phyloP scores from a whole-genome alignment of 192 early-diverging fungal genomes.

The Backusella morwellensis region DNA sequence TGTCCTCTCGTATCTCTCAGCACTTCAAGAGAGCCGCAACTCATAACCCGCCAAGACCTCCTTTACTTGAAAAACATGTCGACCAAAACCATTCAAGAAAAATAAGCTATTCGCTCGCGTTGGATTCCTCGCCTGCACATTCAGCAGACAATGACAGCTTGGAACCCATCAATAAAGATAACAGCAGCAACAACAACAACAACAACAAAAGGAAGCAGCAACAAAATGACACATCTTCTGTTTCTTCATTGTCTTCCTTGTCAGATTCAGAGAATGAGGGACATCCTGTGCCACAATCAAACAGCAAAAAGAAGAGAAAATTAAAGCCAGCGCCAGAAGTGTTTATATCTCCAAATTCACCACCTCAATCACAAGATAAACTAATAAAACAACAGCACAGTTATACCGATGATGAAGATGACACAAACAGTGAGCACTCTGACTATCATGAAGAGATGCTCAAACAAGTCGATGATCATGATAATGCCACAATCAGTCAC shows the following conservation, averaged over 20 bases:
- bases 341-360: conserved; percentile 10
- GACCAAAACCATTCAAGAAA: conserved; percentile 70
- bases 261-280: background rate
- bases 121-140: background rate
- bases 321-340: background rate
- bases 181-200: background rate
- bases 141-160: background rate
- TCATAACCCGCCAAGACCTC: conserved; percentile 69
- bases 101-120: conserved; percentile 70
- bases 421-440: conserved; percentile 42
- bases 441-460: conserved; percentile 64
- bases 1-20: conserved; percentile 87
- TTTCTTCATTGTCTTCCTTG: background rate
- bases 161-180: too few species aligned
- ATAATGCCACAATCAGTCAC: background rate
- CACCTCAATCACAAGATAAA: conserved; percentile 73
- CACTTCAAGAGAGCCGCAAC: conserved; percentile 83
- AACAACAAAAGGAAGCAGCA: background rate
- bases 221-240: background rate
- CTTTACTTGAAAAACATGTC: conserved; percentile 67
- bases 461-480: conserved; percentile 31
- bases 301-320: background rate
- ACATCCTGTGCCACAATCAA: background rate
- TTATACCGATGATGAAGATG: conserved; percentile 1
- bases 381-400: conserved; percentile 26